Evolutionary conservation across 345 rosid genomes (phyloP).

Genomic region (Moricandia moricandioides): DNA sequence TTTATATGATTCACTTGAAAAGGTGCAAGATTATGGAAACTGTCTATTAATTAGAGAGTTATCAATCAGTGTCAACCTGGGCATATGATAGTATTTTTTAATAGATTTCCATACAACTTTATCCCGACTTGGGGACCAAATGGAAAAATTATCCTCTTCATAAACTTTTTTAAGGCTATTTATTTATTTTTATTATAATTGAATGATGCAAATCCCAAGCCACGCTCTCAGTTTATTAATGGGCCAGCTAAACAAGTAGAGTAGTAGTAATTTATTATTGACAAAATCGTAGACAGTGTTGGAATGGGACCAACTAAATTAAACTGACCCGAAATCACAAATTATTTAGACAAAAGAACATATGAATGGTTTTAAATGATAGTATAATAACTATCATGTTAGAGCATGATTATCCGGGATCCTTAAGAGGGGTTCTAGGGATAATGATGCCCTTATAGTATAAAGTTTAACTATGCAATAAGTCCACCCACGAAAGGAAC

Average conservation of each 20-base stretch:
- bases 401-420: too few relatives aligned
- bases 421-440: too few relatives aligned
- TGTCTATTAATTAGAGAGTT: not conserved
- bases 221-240: too few relatives aligned
- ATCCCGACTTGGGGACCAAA: slow-evolving; percentile 17
- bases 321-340: slow-evolving; percentile 8
- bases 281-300: not conserved
- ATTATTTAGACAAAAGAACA: slow-evolving; percentile 14
- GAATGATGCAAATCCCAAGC: not conserved
- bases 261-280: not conserved
- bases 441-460: too few relatives aligned
- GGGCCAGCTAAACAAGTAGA: not conserved
- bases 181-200: too few relatives aligned
- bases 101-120: not conserved
- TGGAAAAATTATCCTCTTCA: slow-evolving; percentile 6
- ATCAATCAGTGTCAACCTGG: not conserved
- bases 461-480: slow-evolving; percentile 25
- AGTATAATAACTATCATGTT: not conserved
- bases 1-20: too few relatives aligned
- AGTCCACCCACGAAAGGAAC: slow-evolving; percentile 50
- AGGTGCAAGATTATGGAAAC: not conserved
- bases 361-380: slow-evolving; percentile 9
- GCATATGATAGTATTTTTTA: not conserved
- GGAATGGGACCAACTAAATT: slow-evolving; percentile 13
- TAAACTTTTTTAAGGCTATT: too few relatives aligned